Base-by-base conservation (phyloP, 2,329 filamentous ascomycete species). In the Ophiostoma montium region DNA sequence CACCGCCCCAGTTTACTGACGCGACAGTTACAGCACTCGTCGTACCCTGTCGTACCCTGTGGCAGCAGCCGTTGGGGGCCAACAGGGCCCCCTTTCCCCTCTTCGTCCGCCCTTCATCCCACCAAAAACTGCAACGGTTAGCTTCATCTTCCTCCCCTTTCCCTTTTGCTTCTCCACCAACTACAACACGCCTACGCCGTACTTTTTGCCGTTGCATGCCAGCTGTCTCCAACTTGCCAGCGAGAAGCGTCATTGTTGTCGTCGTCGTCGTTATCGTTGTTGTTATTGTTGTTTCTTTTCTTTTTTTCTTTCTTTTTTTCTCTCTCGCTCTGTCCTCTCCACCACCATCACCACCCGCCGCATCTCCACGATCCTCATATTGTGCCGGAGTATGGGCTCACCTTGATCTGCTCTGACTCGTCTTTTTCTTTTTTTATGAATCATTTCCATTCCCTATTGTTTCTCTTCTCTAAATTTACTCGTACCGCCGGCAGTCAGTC, bases 171-270 rank as follows among this genome's bases (percentile, higher is more conserved):
- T n/a, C 45, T 44, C 50, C 15, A 35, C 41, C 35, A 31, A 42
- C 39, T 23, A 42, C 39, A 42, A n/a, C 15, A 39, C 19, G 21
- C 35, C 43, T 27, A 23, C 43, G 46, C 48, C 48, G 35, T n/a
- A n/a, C n/a, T n/a, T n/a, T n/a, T n/a, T n/a, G n/a, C 44, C 32
- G 39, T 35, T 36, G 38, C 47, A 52, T 52, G 38, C 47, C 50
- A 50, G 47, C 47, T 46, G 27, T 48, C 39, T 42, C 21, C n/a
- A 41, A 19, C 12, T 13, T 27, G 39, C 21, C 21, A 42, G 39
- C 27, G 21, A 42, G 39, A 23, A 30, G 48, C 48, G 43, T 50
- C 48, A 36, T 49, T 46, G 35, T 47, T 49, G n/a, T n/a, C n/a
- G n/a, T n/a, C n/a, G n/a, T n/a, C n/a, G 43, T 50, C 48, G 31